Conservation (phyloP, 2,329 filamentous ascomycete species). For the Madurella mycetomatis region DNA sequence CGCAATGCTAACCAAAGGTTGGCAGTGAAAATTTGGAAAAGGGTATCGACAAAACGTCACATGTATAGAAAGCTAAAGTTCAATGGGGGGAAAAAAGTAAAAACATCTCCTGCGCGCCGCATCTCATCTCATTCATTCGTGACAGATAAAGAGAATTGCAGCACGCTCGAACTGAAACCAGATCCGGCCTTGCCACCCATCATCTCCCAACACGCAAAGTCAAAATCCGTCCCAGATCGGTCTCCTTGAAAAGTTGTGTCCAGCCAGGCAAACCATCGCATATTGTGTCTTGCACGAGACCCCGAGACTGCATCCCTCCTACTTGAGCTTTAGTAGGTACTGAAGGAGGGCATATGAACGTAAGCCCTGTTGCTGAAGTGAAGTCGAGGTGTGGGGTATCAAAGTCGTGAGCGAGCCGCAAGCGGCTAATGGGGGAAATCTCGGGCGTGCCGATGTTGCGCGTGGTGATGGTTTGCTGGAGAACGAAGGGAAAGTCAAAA, state of each 20-base stretch:
- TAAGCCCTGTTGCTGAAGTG: not conserved
- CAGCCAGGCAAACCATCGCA: conserved; percentile 16
- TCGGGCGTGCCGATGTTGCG: not conserved
- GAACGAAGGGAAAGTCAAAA: conserved; percentile 11
- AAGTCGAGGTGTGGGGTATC: conserved; percentile 13
- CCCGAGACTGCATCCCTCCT: not conserved
- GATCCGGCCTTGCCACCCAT: conserved; percentile 14
- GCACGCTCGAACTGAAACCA: conserved; percentile 11
- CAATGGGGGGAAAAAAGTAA: not conserved
- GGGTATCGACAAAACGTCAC: not conserved
- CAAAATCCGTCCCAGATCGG: conserved; percentile 17
- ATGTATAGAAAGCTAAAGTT: not conserved
- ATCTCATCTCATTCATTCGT: conserved; percentile 12
- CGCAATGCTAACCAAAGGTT: not conserved
- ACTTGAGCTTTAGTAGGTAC: conserved; percentile 3
- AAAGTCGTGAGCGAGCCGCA: conserved; percentile 18
- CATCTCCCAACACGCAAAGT: conserved; percentile 9
- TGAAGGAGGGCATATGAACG: conserved; percentile 5
- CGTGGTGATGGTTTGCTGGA: conserved; percentile 12
- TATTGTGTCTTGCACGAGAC: not conserved
- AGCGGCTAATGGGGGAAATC: conserved; percentile 14
- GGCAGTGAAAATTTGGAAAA: not conserved
- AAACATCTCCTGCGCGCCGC: not conserved
- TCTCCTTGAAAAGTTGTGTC: conserved; percentile 10
- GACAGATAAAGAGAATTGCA: not conserved